Conservation (phyloP, 1,284 basidiomycete species). For the Trichosporon sp. region DNA sequence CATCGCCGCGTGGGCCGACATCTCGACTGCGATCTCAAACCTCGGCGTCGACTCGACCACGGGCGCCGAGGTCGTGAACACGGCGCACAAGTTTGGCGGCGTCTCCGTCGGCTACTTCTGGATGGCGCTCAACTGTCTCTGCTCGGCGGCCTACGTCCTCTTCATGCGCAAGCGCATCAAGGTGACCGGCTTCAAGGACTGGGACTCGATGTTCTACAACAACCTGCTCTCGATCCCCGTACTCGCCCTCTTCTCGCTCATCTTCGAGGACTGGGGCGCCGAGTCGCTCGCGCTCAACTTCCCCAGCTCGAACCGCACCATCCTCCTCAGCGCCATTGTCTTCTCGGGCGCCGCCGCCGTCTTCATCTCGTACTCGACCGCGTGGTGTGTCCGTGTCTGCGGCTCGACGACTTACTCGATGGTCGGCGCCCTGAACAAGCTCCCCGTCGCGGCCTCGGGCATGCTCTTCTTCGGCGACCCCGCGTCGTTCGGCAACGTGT, state of each 20-base stretch:
- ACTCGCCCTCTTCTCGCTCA: conserved; percentile 71
- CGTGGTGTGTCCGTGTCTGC: conserved; percentile 95
- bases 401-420: conserved; percentile 98
- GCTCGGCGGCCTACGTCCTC: conserved; percentile 88
- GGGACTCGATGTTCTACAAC: conserved; percentile 99
- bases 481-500: conserved; percentile 78
- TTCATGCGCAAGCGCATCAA: conserved; percentile 98
- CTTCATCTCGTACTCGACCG: conserved; percentile 95
- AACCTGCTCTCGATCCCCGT: conserved; percentile 93
- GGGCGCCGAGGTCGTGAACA: conserved; percentile 32
- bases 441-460: conserved; percentile 92
- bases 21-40: conserved; percentile 50
- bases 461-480: conserved; percentile 93
- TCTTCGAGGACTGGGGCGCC: conserved; percentile 85
- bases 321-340: conserved; percentile 80
- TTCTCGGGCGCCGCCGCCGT: conserved; percentile 97
- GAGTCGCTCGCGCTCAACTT: conserved; percentile 79
- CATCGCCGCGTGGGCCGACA: conserved; percentile 92
- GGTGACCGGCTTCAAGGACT: conserved; percentile 94
- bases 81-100: conserved; percentile 38
- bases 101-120: conserved; percentile 81
- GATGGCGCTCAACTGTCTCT: conserved; percentile 91
- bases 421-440: conserved; percentile 98
- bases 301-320: conserved; percentile 71
- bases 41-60: conserved; percentile 38